These are phyloP conservation scores for Curvularia spicifera DNA, from an alignment of 2,329 filamentous ascomycete genomes.

Conservation along the genomic window DNA sequence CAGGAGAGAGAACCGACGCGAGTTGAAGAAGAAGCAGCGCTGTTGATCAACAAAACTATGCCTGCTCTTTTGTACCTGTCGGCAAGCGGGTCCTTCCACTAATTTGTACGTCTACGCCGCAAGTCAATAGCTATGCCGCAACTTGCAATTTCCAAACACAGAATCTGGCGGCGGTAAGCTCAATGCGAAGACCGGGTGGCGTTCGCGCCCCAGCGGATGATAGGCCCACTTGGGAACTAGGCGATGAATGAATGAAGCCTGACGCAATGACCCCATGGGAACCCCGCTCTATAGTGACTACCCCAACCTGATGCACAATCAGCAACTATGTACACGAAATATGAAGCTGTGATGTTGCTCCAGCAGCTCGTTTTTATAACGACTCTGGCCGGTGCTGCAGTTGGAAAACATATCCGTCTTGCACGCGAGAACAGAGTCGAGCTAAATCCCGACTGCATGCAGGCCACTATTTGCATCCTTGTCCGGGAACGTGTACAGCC, in stretches of 20 bases:
- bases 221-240: slow-evolving; percentile 1
- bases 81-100: slow-evolving; percentile 3
- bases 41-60: slow-evolving; percentile 1
- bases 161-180: slow-evolving; percentile 2
- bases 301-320: background rate
- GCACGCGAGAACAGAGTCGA: background rate
- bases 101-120: slow-evolving; percentile 2
- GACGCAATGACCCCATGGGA: slow-evolving; percentile 13
- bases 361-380: background rate
- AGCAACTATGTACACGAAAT: background rate
- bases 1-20: background rate
- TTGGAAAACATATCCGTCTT: background rate
- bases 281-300: background rate
- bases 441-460: background rate
- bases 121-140: slow-evolving; percentile 4
- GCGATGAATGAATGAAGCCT: slow-evolving; percentile 8
- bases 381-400: background rate
- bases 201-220: background rate
- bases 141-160: background rate
- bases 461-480: slow-evolving; percentile 7
- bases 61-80: slow-evolving; percentile 2
- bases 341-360: background rate
- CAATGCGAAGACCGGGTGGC: slow-evolving; percentile 1
- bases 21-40: background rate
- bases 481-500: slow-evolving; percentile 2